Evolutionary conservation across 768 basidiomycete genomes (phyloP).

Genomic region (Sarcodon sp.): DNA sequence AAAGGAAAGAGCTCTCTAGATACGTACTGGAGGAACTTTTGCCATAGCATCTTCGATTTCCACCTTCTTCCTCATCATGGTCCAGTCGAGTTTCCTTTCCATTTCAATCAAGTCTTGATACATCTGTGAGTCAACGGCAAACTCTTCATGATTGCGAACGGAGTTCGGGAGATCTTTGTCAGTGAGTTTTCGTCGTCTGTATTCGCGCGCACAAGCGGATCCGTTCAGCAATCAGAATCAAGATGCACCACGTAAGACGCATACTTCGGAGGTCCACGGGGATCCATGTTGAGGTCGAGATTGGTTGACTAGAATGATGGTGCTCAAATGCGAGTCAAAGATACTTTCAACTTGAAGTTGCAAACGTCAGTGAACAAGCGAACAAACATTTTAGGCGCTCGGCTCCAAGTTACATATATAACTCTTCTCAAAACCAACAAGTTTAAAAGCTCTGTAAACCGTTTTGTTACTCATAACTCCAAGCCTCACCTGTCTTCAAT

Average conservation of each 20-base stretch:
- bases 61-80: constrained; percentile 77
- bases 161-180: constrained; percentile 73
- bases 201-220: background rate
- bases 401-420: too few relatives aligned
- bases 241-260: background rate
- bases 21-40: constrained; percentile 53
- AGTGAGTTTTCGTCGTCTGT: constrained; percentile 65
- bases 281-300: background rate
- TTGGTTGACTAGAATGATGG: background rate
- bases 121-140: constrained; percentile 73
- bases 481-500: too few relatives aligned
- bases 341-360: too few relatives aligned
- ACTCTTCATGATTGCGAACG: constrained; percentile 60
- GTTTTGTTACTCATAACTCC: too few relatives aligned
- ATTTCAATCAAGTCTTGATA: constrained; percentile 79
- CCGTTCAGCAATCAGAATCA: background rate
- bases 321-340: too few relatives aligned
- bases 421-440: too few relatives aligned
- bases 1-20: background rate
- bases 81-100: constrained; percentile 93
- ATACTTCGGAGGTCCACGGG: background rate
- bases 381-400: too few relatives aligned
- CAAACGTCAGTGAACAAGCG: too few relatives aligned
- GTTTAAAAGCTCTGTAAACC: too few relatives aligned
- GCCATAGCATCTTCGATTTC: constrained; percentile 87